A percentile compares a stretch with the other conserved stretches of the same genome.
Evolutionary conservation across 1,139 yeast genomes (phyloP).

Genomic region (Yamadazyma mexicana): DNA sequence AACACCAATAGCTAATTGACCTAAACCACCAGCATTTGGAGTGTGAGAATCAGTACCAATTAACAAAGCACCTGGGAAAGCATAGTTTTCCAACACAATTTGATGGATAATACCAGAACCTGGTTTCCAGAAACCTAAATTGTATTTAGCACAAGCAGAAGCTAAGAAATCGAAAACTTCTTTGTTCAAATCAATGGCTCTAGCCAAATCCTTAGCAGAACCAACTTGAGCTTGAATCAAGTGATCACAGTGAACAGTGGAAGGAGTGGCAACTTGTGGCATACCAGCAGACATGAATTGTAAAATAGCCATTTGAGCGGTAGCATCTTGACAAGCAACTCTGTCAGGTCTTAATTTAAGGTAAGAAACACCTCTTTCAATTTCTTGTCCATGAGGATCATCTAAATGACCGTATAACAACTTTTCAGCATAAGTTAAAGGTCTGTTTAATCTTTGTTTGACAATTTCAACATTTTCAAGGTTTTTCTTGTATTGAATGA

Average conservation of each 20-base stretch:
- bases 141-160: conserved; percentile 93
- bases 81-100: conserved; percentile 95
- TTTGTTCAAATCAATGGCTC: conserved; percentile 91
- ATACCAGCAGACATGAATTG: conserved; percentile 98
- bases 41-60: conserved; percentile 99
- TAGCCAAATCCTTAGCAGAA: conserved; percentile 86
- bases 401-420: conserved; percentile 94
- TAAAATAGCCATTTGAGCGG: conserved; percentile 98
- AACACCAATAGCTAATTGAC: conserved; percentile 98
- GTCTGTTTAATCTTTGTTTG: conserved; percentile 83
- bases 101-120: conserved; percentile 99
- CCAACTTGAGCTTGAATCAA: conserved; percentile 97
- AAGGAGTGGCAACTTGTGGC: conserved; percentile 93
- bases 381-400: conserved; percentile 92
- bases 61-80: conserved; percentile 96
- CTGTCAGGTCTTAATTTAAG: conserved; percentile 98
- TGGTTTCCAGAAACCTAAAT: conserved; percentile 99
- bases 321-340: conserved; percentile 99
- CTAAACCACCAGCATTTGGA: conserved; percentile 99
- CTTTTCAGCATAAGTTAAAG: conserved; percentile 97
- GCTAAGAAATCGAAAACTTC: conserved; percentile 96
- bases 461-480: conserved; percentile 86
- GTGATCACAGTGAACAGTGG: conserved; percentile 99
- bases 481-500: conserved; percentile 74
- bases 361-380: conserved; percentile 94